A percentile compares a stretch with the other conserved stretches of the same genome.
phyloP scores from a whole-genome alignment of 2,329 filamentous ascomycete species.

The Chrysoporthe cubensis region DNA sequence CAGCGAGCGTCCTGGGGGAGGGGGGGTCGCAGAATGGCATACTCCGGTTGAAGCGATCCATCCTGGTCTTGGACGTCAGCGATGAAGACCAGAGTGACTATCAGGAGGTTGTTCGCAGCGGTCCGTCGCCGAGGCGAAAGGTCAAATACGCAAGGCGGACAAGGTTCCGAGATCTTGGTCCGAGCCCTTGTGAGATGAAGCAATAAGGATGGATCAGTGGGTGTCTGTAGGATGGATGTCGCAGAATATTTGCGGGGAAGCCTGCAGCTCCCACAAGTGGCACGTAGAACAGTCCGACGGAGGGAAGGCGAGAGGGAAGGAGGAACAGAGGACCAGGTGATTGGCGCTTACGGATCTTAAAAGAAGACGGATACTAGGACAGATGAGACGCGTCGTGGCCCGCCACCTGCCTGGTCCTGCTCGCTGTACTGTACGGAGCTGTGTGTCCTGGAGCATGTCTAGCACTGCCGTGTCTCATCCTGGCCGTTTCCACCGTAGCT shows the following conservation, averaged over 20 bases:
- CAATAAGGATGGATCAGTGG: neutral
- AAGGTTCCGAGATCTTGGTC: conserved; percentile 13
- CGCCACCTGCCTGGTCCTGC: neutral
- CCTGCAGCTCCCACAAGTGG: conserved; percentile 5
- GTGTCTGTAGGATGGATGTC: conserved; percentile 8
- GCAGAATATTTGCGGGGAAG: conserved; percentile 18
- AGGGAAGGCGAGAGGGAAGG: neutral
- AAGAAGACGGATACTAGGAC: neutral
- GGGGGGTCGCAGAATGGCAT: conserved; percentile 5
- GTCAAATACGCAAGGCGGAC: conserved; percentile 6
- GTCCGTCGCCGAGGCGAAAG: no score
- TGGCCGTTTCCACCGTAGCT: neutral
- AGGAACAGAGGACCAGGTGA: neutral
- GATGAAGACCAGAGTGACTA: neutral
- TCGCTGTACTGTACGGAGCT: neutral
- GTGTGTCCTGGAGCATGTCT: neutral
- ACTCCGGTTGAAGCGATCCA: conserved; percentile 29
- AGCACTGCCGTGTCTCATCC: conserved; percentile 2
- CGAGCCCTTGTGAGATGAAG: conserved; percentile 7
- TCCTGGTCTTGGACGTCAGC: neutral
- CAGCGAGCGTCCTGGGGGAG: neutral
- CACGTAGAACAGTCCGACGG: neutral
- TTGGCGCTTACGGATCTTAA: neutral
- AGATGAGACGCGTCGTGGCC: conserved; percentile 4
- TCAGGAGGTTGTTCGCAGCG: neutral